These are phyloP conservation scores for Sclerotinia sclerotiorum DNA, from an alignment of 2,329 filamentous ascomycete genomes.

Conservation along the genomic window DNA sequence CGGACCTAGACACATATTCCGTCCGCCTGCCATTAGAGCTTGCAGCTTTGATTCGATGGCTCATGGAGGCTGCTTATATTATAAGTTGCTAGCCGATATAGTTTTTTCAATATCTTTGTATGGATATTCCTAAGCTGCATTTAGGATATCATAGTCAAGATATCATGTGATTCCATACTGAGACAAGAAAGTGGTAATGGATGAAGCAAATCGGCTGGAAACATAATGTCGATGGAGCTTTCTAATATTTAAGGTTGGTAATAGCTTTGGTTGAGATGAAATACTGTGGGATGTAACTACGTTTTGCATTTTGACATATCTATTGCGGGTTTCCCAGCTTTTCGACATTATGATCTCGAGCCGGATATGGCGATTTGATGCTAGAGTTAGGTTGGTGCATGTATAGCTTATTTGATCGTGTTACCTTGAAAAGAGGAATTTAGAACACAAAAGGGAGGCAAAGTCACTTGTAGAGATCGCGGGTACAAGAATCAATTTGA, in stretches of 20 bases:
- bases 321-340: neutral
- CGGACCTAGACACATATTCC: too few relatives aligned
- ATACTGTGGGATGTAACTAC: neutral
- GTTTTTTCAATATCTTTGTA: neutral
- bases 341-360: neutral
- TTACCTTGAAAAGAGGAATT: neutral
- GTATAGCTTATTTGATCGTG: neutral
- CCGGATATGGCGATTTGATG: neutral
- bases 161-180: too few relatives aligned
- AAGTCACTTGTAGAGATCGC: too few relatives aligned
- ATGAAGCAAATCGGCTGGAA: fast-evolving
- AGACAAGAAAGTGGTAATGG: neutral
- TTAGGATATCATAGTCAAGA: neutral
- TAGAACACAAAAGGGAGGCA: neutral
- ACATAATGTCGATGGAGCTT: neutral
- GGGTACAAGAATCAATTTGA: too few relatives aligned
- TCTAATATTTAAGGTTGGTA: neutral
- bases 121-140: neutral
- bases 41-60: neutral
- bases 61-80: too few relatives aligned
- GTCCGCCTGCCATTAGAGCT: too few relatives aligned
- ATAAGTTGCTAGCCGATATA: too few relatives aligned
- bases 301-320: neutral
- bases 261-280: neutral
- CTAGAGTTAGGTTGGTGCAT: too few relatives aligned